phyloP scores from a whole-genome alignment of 108 stramenopile genomes.

The Pseudonitzschia pungens region DNA sequence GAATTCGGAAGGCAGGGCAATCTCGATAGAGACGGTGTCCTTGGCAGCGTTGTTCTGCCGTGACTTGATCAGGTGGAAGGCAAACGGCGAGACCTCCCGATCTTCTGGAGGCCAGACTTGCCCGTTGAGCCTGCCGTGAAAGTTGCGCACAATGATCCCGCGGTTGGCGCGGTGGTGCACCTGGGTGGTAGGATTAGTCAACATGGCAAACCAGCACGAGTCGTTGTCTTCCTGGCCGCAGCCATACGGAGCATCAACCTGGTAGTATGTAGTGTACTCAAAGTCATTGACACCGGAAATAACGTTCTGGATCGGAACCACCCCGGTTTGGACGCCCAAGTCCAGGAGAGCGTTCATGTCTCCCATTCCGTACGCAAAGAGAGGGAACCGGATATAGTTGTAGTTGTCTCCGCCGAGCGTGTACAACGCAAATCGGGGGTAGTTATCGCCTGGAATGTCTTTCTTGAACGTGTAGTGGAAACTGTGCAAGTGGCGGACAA shows the following conservation, averaged over 20 bases:
- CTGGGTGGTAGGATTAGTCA: background rate
- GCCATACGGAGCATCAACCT: background rate
- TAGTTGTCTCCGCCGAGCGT: slow-evolving; percentile 12
- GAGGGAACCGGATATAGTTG: background rate
- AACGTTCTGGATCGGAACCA: background rate
- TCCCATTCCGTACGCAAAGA: slow-evolving; percentile 5
- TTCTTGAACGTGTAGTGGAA: slow-evolving; percentile 1
- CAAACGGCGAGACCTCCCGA: slow-evolving; percentile 2
- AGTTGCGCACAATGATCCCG: slow-evolving; percentile 3
- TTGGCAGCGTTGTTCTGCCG: slow-evolving; percentile 10
- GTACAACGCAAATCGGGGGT: slow-evolving; percentile 9
- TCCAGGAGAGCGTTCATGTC: no score
- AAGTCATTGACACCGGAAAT: background rate
- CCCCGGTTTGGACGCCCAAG: background rate
- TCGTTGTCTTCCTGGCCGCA: background rate
- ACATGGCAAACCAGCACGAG: slow-evolving; percentile 12
- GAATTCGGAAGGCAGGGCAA: background rate
- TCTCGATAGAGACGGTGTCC: background rate
- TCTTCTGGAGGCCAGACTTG: background rate
- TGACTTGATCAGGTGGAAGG: slow-evolving; percentile 7
- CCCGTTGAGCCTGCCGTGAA: slow-evolving; percentile 2
- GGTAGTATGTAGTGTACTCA: background rate
- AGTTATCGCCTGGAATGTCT: background rate
- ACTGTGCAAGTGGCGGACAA: slow-evolving; percentile 8
- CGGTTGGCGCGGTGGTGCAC: slow-evolving; percentile 1